These are phyloP conservation scores for Meripilus lineatus DNA, from an alignment of 1,284 basidiomycete genomes.

Conservation along the genomic window DNA sequence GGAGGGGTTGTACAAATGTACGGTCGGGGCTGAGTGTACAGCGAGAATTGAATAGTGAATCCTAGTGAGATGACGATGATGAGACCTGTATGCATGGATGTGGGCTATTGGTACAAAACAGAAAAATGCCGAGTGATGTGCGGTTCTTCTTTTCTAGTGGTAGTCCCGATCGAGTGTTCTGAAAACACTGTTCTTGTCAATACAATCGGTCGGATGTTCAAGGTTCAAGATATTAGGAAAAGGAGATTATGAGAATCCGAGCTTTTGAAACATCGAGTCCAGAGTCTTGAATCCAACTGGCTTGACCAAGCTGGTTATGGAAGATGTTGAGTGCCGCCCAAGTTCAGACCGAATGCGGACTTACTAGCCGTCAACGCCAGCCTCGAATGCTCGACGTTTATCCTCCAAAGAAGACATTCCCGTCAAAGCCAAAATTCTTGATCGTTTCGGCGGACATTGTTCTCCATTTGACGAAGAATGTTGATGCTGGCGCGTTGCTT, in stretches of 20 bases:
- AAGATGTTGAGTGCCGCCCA: constrained; percentile 6
- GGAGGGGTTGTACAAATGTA: too few species aligned
- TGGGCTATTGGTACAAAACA: too few species aligned
- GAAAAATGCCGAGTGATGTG: too few species aligned
- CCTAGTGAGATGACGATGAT: too few species aligned
- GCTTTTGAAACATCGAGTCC: constrained; percentile 77
- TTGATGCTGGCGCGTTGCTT: constrained; percentile 42
- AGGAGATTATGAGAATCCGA: constrained; percentile 51
- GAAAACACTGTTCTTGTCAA: too few species aligned
- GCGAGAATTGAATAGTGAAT: too few species aligned
- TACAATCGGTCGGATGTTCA: neutral
- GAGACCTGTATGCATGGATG: too few species aligned
- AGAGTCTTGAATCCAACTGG: constrained; percentile 90
- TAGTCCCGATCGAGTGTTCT: too few species aligned
- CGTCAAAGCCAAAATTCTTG: constrained; percentile 86
- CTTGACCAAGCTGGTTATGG: constrained; percentile 71
- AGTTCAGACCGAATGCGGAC: constrained; percentile 27
- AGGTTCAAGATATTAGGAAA: neutral
- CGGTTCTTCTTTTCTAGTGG: too few species aligned
- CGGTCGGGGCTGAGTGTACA: too few species aligned
- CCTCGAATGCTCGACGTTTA: constrained; percentile 86
- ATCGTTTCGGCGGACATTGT: constrained; percentile 22
- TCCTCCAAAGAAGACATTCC: constrained; percentile 92
- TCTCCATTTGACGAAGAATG: constrained; percentile 15
- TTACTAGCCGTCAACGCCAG: constrained; percentile 93